Evolutionary conservation across 768 basidiomycete genomes (phyloP), one percentile per base, ranked within the genome.

Genomic region (Suillus bovinus): DNA sequence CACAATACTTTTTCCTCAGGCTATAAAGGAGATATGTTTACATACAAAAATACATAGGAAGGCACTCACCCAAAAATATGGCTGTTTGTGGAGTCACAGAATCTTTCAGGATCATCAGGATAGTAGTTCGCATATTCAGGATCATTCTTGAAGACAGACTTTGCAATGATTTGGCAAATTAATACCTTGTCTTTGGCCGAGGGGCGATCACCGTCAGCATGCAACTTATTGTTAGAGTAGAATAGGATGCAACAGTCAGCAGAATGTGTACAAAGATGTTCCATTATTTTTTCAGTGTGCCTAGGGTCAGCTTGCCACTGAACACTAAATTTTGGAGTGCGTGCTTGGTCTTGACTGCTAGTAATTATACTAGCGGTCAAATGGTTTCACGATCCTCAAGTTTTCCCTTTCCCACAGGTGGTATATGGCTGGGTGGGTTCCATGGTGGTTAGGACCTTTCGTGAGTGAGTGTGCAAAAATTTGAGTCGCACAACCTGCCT

Each of bases 151-250:
- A 60, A 60, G 46, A 60, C 24, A 11, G 22, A 31, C 27, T 50
- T 60, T 9, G 59, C 44, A 3, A 60, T 50, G n/a, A 60, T 17
- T 9, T 50, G 29, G 24, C 47, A 46, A 2, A 59, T 49, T 20
- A 27, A 34, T 4, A 7, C 24, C 22, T 59, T 59, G 29, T 34
- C 44, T 24, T 59, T 49, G 11, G 17, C 4, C 9, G 31, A 33
- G 31, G 59, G 59, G 38, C 10, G 17, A 16, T 60, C 20, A 33
- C 36, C 20, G 3, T 17, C 47, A 46, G 42, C 11, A 1, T n/a
- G 17, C 22, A 11, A 41, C 27, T 33, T 33, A 4, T 50, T 50
- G n/a, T 60, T 36, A 17, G 29, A 22, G 29, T 60, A n/a, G 58
- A 59, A 59, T 4, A 59, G 11, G 34, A 33, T 4, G 31, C 31